Conservation (phyloP, 73 alveolate genomes). For the Symbiodinium natans region DNA sequence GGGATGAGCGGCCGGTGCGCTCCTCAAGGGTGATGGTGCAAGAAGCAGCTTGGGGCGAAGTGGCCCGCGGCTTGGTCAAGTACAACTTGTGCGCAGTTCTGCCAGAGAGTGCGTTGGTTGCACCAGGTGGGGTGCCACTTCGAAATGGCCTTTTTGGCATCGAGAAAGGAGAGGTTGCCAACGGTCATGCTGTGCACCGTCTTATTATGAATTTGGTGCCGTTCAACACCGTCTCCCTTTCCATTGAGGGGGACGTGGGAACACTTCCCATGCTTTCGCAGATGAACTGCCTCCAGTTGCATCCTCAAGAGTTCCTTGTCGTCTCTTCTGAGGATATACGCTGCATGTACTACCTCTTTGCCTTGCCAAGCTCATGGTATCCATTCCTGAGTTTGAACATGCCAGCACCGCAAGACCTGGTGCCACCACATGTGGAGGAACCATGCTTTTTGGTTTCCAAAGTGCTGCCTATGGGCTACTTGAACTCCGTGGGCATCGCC, state of each 20-base stretch:
- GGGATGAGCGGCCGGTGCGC: no score
- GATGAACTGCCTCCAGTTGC: neutral
- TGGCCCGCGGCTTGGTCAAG: neutral
- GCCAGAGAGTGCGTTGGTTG: neutral
- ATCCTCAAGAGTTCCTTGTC: neutral
- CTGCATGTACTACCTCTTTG: neutral
- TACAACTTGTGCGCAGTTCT: neutral
- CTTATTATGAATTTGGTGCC: constrained; percentile 21
- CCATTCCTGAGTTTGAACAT: neutral
- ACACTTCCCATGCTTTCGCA: neutral
- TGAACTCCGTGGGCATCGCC: constrained; percentile 9
- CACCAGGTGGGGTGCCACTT: neutral
- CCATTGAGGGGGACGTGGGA: neutral
- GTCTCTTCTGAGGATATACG: constrained; percentile 3
- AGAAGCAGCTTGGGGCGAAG: neutral
- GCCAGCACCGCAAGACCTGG: neutral
- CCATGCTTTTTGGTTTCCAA: neutral
- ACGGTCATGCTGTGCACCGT: neutral
- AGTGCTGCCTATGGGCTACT: constrained; percentile 11
- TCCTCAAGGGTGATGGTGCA: constrained; percentile 8
- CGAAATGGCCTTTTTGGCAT: constrained; percentile 3
- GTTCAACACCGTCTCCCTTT: neutral
- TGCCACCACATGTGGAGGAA: neutral
- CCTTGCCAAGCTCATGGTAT: neutral
- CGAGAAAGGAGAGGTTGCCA: neutral